Evolutionary conservation across 2,329 filamentous ascomycete species (phyloP), one percentile per base, ranked within the genome.

Genomic region (Chaetomium globosum): DNA sequence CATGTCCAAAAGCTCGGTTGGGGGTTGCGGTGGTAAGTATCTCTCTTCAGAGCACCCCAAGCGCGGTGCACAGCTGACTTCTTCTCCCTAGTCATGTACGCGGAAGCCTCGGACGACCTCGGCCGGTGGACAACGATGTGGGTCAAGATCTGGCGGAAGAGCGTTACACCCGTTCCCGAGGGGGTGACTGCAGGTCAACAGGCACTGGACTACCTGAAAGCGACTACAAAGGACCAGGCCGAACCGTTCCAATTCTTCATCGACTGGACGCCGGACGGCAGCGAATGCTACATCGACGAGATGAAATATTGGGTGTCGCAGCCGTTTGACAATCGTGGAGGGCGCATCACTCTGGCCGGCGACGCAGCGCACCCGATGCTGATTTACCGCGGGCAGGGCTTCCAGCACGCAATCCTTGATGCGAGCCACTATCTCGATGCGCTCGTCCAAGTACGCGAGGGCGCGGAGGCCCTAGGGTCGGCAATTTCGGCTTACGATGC

Each of bases 291-390:
- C 56, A 70, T 77, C 16, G 73, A 77, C 63, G 74, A 78, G 65
- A 77, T 79, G 74, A 74, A 73, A 49, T 76, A 77, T 63, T 79
- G 77, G 77, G 63, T 73, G 13, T 70, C 77, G 2, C 67, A 69
- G 21, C 64, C 68, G 0, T 80, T 75, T 71, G 70, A 76, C 28
- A 77, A 75, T 26, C 69, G 65, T 2, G 68, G 63, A 1, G 75
- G 76, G 0, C 70, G 76, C 26, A 72, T 77, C 13, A 78, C 77
- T n/a, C 71, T 79, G 2, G 76, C 75, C 0, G 78, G 78, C 13
- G 78, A 80, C 59, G 77, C 78, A 1, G 76, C 74, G 4, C 78
- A 83, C 71, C 77, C 81, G 0, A 82, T 82, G 80, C 71, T 80
- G 16, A 74, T 76, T 31, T 79, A 76, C 67, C 77, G 80, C n/a